Evolutionary conservation across 2,329 filamentous ascomycete species (phyloP).

Genomic region (Cladophialophora exuberans): DNA sequence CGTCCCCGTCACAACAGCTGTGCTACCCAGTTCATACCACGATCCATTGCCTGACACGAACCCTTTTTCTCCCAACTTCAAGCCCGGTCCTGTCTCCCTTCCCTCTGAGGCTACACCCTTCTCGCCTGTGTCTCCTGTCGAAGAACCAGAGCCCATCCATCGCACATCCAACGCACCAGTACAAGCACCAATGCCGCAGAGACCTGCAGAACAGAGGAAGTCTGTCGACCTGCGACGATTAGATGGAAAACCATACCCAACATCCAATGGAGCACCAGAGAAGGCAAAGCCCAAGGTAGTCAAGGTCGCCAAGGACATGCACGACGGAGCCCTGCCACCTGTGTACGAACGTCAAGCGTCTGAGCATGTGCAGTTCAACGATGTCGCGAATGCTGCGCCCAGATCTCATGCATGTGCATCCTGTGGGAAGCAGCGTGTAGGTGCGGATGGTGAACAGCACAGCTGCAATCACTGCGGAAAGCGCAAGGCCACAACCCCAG

Average conservation of each 20-base stretch:
- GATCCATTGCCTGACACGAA: slow-evolving; percentile 26
- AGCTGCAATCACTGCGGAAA: slow-evolving; percentile 30
- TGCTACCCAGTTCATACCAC: slow-evolving; percentile 22
- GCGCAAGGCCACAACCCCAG: slow-evolving; percentile 17
- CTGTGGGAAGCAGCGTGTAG: slow-evolving; percentile 26
- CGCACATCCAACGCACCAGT: slow-evolving; percentile 12
- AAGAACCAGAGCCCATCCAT: slow-evolving; percentile 10
- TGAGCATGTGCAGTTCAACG: slow-evolving; percentile 12
- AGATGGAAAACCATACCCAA: slow-evolving; percentile 28
- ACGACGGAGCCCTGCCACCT: slow-evolving; percentile 31
- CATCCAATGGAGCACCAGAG: slow-evolving; percentile 8
- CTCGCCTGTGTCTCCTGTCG: slow-evolving; percentile 32
- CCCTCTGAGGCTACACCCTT: slow-evolving; percentile 11
- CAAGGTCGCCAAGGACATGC: slow-evolving; percentile 35
- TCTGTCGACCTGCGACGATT: slow-evolving; percentile 27
- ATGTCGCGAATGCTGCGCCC: slow-evolving; percentile 5
- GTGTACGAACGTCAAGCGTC: slow-evolving; percentile 29
- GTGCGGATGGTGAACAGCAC: slow-evolving; percentile 8
- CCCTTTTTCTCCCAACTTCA: slow-evolving; percentile 26
- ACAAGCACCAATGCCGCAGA: slow-evolving; percentile 21
- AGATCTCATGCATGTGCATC: slow-evolving; percentile 16
- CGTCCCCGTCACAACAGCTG: slow-evolving; percentile 23
- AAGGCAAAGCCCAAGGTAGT: slow-evolving; percentile 25
- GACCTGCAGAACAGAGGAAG: slow-evolving; percentile 18
- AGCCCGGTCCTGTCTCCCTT: slow-evolving; percentile 7